These are phyloP conservation scores for Primulina huaijiensis DNA, from an alignment of 257 asterid genomes.

Conservation along the genomic window DNA sequence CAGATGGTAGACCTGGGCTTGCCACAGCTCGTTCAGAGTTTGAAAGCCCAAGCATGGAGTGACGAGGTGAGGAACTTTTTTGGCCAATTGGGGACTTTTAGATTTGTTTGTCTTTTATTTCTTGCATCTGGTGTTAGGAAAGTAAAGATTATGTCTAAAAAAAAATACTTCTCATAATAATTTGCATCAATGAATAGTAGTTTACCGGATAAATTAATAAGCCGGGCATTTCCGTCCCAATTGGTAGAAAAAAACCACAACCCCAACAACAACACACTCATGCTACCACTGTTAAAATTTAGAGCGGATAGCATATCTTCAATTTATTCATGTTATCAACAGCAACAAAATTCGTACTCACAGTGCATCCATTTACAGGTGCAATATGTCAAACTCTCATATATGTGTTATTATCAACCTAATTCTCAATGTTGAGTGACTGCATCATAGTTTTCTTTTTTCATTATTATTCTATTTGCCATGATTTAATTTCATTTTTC, in stretches of 20 bases:
- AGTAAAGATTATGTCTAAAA: not conserved
- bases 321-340: not conserved
- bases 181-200: not conserved
- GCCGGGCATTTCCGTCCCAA: no score
- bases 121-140: not conserved
- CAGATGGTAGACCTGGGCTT: slow-evolving; percentile 81
- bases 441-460: not conserved
- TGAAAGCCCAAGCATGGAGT: slow-evolving; percentile 96
- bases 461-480: not conserved
- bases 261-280: no score
- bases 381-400: not conserved
- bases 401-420: not conserved
- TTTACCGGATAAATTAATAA: no score
- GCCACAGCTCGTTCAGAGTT: slow-evolving; percentile 75
- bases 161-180: no score
- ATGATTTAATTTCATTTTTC: not conserved
- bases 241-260: no score
- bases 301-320: not conserved
- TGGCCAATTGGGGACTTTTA: not conserved
- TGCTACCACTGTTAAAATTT: not conserved
- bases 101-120: slow-evolving; percentile 12
- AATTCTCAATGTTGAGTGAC: not conserved
- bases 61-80: slow-evolving; percentile 50
- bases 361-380: not conserved
- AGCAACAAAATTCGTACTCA: not conserved